Evolutionary conservation across 192 early-diverging fungal genomes (phyloP), one percentile per base, ranked within the genome.

Genomic region (Linnemannia hyalina): DNA sequence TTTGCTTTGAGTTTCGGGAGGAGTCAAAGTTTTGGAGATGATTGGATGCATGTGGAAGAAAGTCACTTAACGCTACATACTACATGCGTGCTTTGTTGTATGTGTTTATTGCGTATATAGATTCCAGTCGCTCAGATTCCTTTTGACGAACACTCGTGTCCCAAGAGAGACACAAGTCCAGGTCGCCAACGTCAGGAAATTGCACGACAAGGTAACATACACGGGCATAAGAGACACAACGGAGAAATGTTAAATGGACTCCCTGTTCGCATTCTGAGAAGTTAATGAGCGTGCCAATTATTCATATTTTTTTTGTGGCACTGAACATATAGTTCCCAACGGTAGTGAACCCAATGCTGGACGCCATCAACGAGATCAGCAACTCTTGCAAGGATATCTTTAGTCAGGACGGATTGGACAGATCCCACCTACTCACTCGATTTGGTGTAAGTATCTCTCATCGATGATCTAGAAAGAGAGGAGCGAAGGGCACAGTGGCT

Each of bases 61-160:
- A 22, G 38, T 38, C 36, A 23, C 29, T 65, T 13, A 65, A 3
- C 26, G 2, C 11, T 32, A 23, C 38, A 76, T 29, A 46, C 11
- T 46, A 2, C 0, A 41, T 26, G 41, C 26, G 42, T 74, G 16
- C 35, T 35, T 35, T 35, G 35, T 35, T 35, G 35, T 35, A 35
- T 68, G 1, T 32, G 26, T 8, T 65, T 65, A 13, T 29, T 63
- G 35, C 46, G 23, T 41, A 0, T 26, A 6, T 74, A 95, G 93
- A 23, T 95, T 94, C 77, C 88, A 85, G 44, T 89, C 95, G 0
- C 75, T 97, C 36, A 91, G 93, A 3, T 95, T 99, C 73, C 77
- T 99, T 1, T 84, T 99, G n/a, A 96, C 94, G 11, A 96, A 98
- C 82, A 98, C 99, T 0, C 91, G 89, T 26, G 96, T 98, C 9